These are phyloP conservation scores for Paecilomyces niveus DNA, from an alignment of 2,329 filamentous ascomycete species.

Conservation along the genomic window DNA sequence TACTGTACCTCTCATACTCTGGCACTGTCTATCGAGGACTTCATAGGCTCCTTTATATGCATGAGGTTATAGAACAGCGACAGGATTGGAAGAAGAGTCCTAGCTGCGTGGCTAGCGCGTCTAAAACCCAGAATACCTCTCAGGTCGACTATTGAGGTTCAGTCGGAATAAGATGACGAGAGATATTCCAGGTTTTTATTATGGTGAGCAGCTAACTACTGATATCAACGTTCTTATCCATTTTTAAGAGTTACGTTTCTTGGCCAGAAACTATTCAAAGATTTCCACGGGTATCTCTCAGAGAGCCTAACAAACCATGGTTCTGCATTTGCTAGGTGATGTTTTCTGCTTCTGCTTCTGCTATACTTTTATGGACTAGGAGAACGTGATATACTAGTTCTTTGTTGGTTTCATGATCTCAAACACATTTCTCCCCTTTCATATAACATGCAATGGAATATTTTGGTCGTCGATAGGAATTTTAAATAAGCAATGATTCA, in stretches of 20 bases:
- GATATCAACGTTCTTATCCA: neutral
- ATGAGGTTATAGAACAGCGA: neutral
- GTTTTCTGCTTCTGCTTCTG: too few species aligned
- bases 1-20: neutral
- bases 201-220: slow-evolving; percentile 3
- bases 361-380: too few species aligned
- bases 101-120: neutral
- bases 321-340: too few species aligned
- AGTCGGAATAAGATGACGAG: slow-evolving; percentile 3
- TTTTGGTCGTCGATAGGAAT: neutral
- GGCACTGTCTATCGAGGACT: neutral
- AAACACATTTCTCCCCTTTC: too few species aligned
- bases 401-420: too few species aligned
- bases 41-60: neutral
- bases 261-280: neutral
- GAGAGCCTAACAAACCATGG: too few species aligned
- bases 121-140: neutral
- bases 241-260: neutral
- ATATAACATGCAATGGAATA: too few species aligned
- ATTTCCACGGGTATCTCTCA: too few species aligned
- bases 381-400: too few species aligned
- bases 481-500: neutral
- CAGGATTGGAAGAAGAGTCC: neutral
- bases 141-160: neutral
- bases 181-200: slow-evolving; percentile 10